phyloP scores from a whole-genome alignment of 345 rosid genomes.

The Brassica juncea region DNA sequence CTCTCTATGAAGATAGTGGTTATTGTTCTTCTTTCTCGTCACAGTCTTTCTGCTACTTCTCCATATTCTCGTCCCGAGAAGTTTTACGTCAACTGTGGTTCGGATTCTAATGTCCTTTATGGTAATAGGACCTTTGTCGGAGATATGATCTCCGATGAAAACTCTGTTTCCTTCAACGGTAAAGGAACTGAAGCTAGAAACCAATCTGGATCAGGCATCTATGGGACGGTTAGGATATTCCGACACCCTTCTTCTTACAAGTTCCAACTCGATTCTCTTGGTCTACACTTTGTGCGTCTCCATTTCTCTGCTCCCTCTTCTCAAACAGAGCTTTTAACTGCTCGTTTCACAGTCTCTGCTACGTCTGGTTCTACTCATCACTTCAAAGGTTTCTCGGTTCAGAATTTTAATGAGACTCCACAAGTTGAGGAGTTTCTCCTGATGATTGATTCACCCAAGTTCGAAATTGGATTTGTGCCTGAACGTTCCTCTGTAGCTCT shows the following conservation, averaged over 20 bases:
- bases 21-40: conserved; percentile 30
- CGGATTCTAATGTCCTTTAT: background rate
- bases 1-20: background rate
- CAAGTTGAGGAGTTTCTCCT: conserved; percentile 51
- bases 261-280: background rate
- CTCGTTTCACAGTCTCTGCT: background rate
- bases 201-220: background rate
- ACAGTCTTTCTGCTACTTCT: conserved; percentile 26
- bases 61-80: conserved; percentile 41
- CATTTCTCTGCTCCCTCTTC: background rate
- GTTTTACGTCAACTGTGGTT: conserved; percentile 43
- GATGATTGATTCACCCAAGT: conserved; percentile 19
- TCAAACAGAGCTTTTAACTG: background rate
- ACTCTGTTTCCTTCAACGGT: background rate
- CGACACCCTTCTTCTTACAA: background rate
- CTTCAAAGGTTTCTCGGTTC: conserved; percentile 38
- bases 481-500: conserved; percentile 49
- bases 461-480: conserved; percentile 44
- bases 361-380: conserved; percentile 12
- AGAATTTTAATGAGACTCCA: conserved; percentile 15
- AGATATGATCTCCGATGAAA: background rate
- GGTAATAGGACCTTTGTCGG: background rate
- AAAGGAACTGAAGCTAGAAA: background rate
- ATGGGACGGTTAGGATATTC: background rate
- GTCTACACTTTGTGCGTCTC: background rate